Conservation (phyloP, 305 asterid genomes). For the Solanum hybrid region DNA sequence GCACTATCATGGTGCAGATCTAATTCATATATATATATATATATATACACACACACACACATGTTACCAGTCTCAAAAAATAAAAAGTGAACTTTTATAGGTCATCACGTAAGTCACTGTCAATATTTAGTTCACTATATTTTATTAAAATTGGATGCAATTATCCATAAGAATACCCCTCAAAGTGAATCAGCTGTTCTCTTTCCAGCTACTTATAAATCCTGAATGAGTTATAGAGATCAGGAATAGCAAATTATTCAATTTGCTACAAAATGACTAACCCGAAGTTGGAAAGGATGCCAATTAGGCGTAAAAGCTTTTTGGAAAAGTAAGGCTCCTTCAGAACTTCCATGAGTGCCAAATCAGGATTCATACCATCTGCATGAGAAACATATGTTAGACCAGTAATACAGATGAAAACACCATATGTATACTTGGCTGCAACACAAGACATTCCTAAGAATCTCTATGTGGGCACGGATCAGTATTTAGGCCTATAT, state of each 20-base stretch:
- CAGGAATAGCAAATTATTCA: not conserved
- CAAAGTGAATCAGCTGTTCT: not conserved
- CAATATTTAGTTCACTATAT: not conserved
- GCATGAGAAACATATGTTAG: slow-evolving; percentile 21
- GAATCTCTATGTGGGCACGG: not conserved
- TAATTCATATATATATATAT: not conserved
- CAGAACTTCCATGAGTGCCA: slow-evolving; percentile 50
- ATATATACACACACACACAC: not conserved
- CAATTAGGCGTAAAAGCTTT: slow-evolving; percentile 70
- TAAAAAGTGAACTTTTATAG: not conserved
- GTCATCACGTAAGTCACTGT: not conserved
- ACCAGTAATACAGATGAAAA: slow-evolving; percentile 5
- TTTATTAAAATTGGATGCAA: not conserved
- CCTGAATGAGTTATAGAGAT: slow-evolving; percentile 1
- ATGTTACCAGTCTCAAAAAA: not conserved
- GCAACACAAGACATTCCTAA: not conserved
- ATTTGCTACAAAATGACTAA: slow-evolving; percentile 21
- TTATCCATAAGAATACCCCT: not conserved
- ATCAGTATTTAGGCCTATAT: not conserved
- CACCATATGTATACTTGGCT: not conserved
- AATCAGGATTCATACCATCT: slow-evolving; percentile 58
- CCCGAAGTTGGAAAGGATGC: slow-evolving; percentile 67
- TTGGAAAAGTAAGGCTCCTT: slow-evolving; percentile 77
- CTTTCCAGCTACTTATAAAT: not conserved
- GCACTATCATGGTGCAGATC: not conserved